phyloP scores from a whole-genome alignment of 768 basidiomycete genomes.

The Suillus ampliporus region DNA sequence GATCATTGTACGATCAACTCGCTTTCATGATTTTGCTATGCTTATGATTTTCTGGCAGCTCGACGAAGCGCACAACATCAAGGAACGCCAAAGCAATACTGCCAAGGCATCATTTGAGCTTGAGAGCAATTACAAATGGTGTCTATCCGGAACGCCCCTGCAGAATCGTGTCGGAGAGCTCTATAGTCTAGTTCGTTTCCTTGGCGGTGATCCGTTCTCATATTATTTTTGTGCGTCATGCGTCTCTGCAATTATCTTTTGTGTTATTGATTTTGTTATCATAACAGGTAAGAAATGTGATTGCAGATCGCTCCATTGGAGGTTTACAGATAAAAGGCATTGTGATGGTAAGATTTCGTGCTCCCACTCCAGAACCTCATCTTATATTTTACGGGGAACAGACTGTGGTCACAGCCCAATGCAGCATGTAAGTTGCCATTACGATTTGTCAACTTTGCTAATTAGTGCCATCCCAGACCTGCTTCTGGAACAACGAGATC shows the following conservation, averaged over 20 bases:
- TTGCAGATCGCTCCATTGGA: constrained; percentile 97
- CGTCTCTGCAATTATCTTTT: background rate
- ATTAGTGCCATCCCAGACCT: constrained; percentile 56
- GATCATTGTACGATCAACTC: constrained; percentile 60
- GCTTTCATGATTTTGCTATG: constrained; percentile 4
- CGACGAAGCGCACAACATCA: constrained; percentile 98
- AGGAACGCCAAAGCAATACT: constrained; percentile 92
- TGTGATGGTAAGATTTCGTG: constrained; percentile 71
- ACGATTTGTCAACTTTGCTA: constrained; percentile 1
- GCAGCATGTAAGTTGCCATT: constrained; percentile 64
- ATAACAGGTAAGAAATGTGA: constrained; percentile 81
- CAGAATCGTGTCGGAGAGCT: constrained; percentile 99
- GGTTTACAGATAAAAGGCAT: constrained; percentile 77
- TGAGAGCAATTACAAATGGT: constrained; percentile 85
- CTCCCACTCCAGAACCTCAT: background rate
- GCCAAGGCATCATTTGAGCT: constrained; percentile 97
- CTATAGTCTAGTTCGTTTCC: constrained; percentile 91
- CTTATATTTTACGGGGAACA: constrained; percentile 32
- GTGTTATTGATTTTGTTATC: constrained; percentile 11
- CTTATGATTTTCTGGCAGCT: constrained; percentile 50
- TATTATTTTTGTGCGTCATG: constrained; percentile 82
- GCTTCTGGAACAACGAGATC: constrained; percentile 98
- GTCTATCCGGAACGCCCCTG: constrained; percentile 93
- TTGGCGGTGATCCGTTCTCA: constrained; percentile 92
- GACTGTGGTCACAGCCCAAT: constrained; percentile 87